Evolutionary conservation across 805 yeast genomes (phyloP).

Genomic region (Kregervanrija pseudodelftensis): DNA sequence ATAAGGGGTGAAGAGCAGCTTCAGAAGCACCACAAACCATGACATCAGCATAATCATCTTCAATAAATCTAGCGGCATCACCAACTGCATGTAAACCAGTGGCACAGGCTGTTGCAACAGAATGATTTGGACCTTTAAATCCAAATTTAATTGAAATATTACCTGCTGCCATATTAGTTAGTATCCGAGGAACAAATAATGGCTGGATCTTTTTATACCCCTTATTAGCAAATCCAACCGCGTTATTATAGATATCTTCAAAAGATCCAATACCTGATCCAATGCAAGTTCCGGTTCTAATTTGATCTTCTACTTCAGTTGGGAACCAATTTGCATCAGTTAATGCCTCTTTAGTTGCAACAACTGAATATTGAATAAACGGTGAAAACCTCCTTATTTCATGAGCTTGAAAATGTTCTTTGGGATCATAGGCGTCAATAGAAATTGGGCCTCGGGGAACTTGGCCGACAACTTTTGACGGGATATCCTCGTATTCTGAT

Average conservation of each 20-base stretch:
- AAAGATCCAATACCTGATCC: constrained; percentile 94
- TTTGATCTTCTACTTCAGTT: constrained; percentile 20
- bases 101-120: constrained; percentile 93
- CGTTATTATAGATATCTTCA: constrained; percentile 60
- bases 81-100: constrained; percentile 93
- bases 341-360: constrained; percentile 73
- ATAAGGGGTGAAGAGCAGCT: constrained; percentile 75
- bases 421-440: constrained; percentile 46
- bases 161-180: constrained; percentile 94
- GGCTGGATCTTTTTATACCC: constrained; percentile 78
- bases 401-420: constrained; percentile 39
- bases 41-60: constrained; percentile 72
- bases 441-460: constrained; percentile 40
- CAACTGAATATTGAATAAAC: constrained; percentile 72
- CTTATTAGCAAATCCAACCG: constrained; percentile 38
- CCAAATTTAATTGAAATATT: constrained; percentile 74
- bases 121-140: constrained; percentile 77
- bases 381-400: constrained; percentile 59
- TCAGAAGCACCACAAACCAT: constrained; percentile 96
- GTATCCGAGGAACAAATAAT: constrained; percentile 71
- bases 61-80: constrained; percentile 79
- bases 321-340: constrained; percentile 54
- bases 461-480: constrained; percentile 69
- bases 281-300: constrained; percentile 64
- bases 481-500: constrained; percentile 44